Percentiles rank a stretch among this genome's conserved stretches.
These are phyloP conservation scores for Heimioporus punctisporus DNA, from an alignment of 1,284 basidiomycete species.

Conservation along the genomic window DNA sequence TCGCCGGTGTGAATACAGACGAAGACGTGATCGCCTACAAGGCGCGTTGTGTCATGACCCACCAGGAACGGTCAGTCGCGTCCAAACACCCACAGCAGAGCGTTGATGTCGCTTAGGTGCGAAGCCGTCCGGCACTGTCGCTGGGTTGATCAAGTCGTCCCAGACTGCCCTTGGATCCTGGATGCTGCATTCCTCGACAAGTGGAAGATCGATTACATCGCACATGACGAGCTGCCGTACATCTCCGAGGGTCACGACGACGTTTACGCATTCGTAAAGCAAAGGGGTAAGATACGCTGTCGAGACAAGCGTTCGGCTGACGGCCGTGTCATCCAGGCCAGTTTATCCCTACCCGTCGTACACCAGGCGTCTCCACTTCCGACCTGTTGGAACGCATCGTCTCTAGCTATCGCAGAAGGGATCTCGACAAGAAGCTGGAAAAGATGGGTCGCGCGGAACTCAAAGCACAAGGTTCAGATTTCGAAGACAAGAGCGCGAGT, in stretches of 20 bases:
- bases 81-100: conserved; percentile 2
- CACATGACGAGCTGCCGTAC: conserved; percentile 93
- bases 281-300: conserved; percentile 54
- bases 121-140: conserved; percentile 93
- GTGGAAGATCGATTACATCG: conserved; percentile 94
- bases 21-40: conserved; percentile 79
- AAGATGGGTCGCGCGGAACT: conserved; percentile 84
- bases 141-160: conserved; percentile 96
- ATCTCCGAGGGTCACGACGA: conserved; percentile 77
- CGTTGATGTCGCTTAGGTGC: conserved; percentile 45
- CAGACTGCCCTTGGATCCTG: conserved; percentile 95
- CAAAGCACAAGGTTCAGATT: conserved; percentile 50
- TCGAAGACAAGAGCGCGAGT: conserved; percentile 20
- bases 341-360: conserved; percentile 95
- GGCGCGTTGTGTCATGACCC: conserved; percentile 82
- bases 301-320: too few species aligned
- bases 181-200: conserved; percentile 83
- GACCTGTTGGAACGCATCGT: conserved; percentile 92
- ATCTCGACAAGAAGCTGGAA: conserved; percentile 89
- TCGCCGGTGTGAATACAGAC: conserved; percentile 92
- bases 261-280: conserved; percentile 86
- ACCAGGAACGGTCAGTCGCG: conserved; percentile 74
- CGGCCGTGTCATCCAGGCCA: conserved; percentile 65
- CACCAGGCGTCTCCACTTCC: conserved; percentile 94
- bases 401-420: conserved; percentile 76